These are phyloP conservation scores for Pseudomassariella vexata DNA, from an alignment of 2,329 filamentous ascomycete species.

Conservation along the genomic window DNA sequence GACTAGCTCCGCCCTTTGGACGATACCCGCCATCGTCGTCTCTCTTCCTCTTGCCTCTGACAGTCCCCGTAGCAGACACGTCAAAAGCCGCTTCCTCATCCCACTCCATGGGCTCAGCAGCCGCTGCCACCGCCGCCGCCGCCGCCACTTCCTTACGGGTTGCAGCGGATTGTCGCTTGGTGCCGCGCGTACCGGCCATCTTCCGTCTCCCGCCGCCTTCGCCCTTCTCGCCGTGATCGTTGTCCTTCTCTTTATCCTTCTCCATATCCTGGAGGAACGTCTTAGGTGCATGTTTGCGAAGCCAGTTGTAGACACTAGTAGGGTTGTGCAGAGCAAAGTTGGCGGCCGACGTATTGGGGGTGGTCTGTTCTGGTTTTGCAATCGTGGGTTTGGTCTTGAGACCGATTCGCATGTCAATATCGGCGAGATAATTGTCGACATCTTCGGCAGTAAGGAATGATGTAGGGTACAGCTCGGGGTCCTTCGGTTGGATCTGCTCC, in stretches of 20 bases:
- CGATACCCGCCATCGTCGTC: constrained; percentile 56
- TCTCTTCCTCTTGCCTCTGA: constrained; percentile 49
- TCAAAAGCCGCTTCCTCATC: constrained; percentile 28
- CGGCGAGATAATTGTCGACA: constrained; percentile 67
- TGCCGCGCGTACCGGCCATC: constrained; percentile 20
- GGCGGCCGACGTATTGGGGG: constrained; percentile 25
- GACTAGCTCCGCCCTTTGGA: constrained; percentile 48
- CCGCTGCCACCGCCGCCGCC: too few species aligned
- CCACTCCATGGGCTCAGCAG: constrained; percentile 31
- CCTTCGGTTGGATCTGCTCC: constrained; percentile 41
- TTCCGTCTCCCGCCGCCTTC: constrained; percentile 28
- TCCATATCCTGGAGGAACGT: constrained; percentile 77
- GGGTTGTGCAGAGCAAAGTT: constrained; percentile 66
- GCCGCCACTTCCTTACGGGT: constrained; percentile 23
- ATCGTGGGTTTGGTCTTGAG: constrained; percentile 40
- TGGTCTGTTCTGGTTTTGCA: constrained; percentile 40
- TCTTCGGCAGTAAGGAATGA: constrained; percentile 65
- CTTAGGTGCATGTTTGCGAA: constrained; percentile 77
- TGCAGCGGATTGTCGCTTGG: constrained; percentile 32
- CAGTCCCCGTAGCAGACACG: constrained; percentile 22
- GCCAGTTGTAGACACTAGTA: constrained; percentile 92
- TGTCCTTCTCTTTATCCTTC: constrained; percentile 29
- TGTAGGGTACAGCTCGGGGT: constrained; percentile 51
- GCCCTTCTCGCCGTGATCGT: constrained; percentile 27
- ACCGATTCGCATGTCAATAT: constrained; percentile 50